phyloP scores from a whole-genome alignment of 2,329 filamentous ascomycete species.

The Balansia obtecta region DNA sequence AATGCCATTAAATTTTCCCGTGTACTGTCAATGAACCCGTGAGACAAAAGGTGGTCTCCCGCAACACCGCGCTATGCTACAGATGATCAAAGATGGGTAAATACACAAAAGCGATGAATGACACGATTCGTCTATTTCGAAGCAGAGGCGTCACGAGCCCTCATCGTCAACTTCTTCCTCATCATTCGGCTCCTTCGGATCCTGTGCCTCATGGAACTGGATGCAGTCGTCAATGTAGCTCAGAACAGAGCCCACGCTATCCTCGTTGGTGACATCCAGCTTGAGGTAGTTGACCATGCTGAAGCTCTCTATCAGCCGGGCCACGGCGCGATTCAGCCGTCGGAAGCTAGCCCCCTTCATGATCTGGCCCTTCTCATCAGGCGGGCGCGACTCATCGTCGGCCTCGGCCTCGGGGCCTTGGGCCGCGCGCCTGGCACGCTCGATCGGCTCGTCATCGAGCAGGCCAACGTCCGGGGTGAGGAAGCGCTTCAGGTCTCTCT shows the following conservation, averaged over 20 bases:
- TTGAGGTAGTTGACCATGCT: constrained; percentile 95
- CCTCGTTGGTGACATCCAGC: constrained; percentile 80
- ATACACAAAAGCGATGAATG: background rate
- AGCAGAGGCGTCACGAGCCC: constrained; percentile 16
- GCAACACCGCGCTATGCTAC: constrained; percentile 6
- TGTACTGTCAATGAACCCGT: background rate
- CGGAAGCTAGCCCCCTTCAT: constrained; percentile 77
- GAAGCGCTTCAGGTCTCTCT: constrained; percentile 81
- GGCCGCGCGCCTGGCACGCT: constrained; percentile 27
- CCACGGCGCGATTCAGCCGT: constrained; percentile 76
- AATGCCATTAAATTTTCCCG: background rate
- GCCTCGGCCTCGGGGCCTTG: constrained; percentile 31
- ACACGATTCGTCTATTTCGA: too few species aligned
- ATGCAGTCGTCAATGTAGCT: constrained; percentile 93
- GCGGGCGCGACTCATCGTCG: constrained; percentile 43
- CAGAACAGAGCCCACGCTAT: constrained; percentile 72
- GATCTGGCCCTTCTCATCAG: constrained; percentile 52
- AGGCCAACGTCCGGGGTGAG: constrained; percentile 74
- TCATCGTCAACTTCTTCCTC: constrained; percentile 32
- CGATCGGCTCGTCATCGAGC: constrained; percentile 65
- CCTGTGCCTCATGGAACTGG: constrained; percentile 86
- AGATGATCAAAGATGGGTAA: background rate
- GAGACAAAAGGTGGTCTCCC: background rate
- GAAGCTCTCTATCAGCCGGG: constrained; percentile 87
- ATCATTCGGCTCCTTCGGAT: constrained; percentile 71